Base-by-base conservation (phyloP, 1,284 basidiomycete genomes). In the Ustilago sp. region DNA sequence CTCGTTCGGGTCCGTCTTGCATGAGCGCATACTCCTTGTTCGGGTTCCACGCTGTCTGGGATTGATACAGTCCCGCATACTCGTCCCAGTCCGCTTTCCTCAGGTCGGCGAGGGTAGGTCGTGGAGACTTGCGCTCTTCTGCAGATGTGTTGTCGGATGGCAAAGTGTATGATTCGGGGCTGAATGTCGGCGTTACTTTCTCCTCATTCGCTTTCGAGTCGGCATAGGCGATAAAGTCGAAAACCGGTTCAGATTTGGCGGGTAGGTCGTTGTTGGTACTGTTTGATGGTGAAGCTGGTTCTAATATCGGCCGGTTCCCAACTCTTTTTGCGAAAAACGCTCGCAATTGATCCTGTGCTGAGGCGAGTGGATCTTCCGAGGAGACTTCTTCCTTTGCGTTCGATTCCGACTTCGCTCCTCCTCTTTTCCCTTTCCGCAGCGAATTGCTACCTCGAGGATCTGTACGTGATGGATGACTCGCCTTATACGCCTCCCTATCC, bases 41-140 rank as follows among this genome's bases (percentile, higher is more conserved):
- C 1, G 74, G 70, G 41, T 69, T 35, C 74, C 74, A 77, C 2
- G 53, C 74, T 0, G 74, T 77, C 2, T 23, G 5, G 5, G 74
- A 77, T 35, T 57, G 31, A 50, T 77, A 77, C 2, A 67, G 19
- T 3, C 68, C 63, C 9, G 45, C 28, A 15, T 58, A 54, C 6
- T 59, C 17, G 45, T 76, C 68, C 48, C 9, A 28, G 8, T 67
- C 68, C 13, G 43, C 38, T 0, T 31, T 56, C n/a, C 56, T 61
- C 2, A 76, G 31, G 4, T 72, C 52, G 4, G 62, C 56, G 4
- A 76, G 64, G 1, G 65, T 72, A 7, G 74, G 68, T 6, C 74
- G 59, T 5, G 63, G 23, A 13, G 50, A 62, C 6, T 17, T 48
- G 38, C 12, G 48, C 9, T 34, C 32, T 11, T 54, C 36, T 23